Base-by-base conservation (phyloP, 108 stramenopile species). In the Tribonema minus region DNA sequence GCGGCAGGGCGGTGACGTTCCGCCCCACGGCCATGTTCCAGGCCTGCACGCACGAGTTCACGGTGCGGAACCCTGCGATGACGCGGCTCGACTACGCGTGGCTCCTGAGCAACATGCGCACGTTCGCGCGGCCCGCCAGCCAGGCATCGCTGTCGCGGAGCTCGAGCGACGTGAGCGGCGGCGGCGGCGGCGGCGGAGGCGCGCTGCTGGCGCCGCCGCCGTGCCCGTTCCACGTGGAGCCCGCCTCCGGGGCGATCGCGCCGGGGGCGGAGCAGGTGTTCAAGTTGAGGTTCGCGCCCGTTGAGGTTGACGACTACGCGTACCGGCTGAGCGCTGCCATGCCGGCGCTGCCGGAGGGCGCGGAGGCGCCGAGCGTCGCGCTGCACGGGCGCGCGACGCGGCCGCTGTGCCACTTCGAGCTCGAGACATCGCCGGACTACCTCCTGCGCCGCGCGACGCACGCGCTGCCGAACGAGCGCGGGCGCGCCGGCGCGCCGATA, bases 331-430 rank as follows among this genome's bases (percentile, higher is more conserved):
- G 37, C 31, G 76, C 69, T 2, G 15, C 38, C 23, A 85, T 85
- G 70, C 80, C 83, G 5, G 58, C 82, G 9, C 64, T 86, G 15
- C 41, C 62, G 26, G 38, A 33, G 30, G 37, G 76, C 26, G 46
- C 75, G 34, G 64, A 46, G 3, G 58, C 40, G 1, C 70, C 76
- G 33, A 29, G 23, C 3, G 1, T 88, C 28, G 30, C 20, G 27
- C 35, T 88, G 4, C 31, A 59, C 5, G 89, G 87, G 38, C 64
- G 71, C 25, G 82, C 83, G n/a, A 46, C 37, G 23, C 62, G 89
- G 29, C 89, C 89, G 0, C 74, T 88, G n/a, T 84, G 81, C 27
- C 88, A 89, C 68, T 78, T 89, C 46, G 87, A 87, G 5, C 85
- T 88, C 4, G 41, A 73, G 25, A 80, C 81, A 58, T 71, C 82